Conservation (phyloP, 768 basidiomycete species). For the Xerocomellus intermedius region DNA sequence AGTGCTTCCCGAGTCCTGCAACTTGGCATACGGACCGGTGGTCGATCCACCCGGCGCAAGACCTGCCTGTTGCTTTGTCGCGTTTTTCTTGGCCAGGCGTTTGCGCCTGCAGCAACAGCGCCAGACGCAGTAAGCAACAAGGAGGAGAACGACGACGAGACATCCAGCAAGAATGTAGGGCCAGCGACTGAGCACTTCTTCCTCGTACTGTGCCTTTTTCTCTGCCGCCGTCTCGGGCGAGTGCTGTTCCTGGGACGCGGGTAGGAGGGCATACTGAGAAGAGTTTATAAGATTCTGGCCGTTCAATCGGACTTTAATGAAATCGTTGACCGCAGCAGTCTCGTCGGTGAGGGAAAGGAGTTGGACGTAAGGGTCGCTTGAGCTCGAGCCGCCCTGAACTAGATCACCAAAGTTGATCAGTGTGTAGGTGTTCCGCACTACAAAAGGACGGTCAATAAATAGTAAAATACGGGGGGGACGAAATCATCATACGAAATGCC, state of each 20-base stretch:
- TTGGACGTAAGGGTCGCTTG: constrained; percentile 65
- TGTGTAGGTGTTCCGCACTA: constrained; percentile 78
- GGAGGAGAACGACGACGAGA: constrained; percentile 46
- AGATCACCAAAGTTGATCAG: constrained; percentile 73
- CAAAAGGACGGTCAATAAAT: constrained; percentile 6
- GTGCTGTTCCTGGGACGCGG: constrained; percentile 52
- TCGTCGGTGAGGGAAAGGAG: constrained; percentile 58
- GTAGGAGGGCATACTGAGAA: constrained; percentile 57
- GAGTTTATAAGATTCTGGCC: constrained; percentile 58
- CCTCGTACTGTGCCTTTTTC: constrained; percentile 65
- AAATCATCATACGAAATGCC: constrained; percentile 59
- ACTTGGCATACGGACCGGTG: constrained; percentile 22
- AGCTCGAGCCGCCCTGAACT: constrained; percentile 48
- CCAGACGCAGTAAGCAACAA: constrained; percentile 54
- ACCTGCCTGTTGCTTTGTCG: constrained; percentile 18
- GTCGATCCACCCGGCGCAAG: neutral
- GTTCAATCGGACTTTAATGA: constrained; percentile 57
- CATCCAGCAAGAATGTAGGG: constrained; percentile 68
- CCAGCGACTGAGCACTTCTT: constrained; percentile 67
- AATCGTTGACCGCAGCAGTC: constrained; percentile 57
- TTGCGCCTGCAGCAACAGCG: constrained; percentile 53
- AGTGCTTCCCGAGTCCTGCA: constrained; percentile 29
- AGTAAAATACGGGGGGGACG: neutral
- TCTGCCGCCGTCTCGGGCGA: constrained; percentile 64
- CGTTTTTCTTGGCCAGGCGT: constrained; percentile 29